phyloP scores from a whole-genome alignment of 129 eudicot genomes.

The Deinandra increscens region DNA sequence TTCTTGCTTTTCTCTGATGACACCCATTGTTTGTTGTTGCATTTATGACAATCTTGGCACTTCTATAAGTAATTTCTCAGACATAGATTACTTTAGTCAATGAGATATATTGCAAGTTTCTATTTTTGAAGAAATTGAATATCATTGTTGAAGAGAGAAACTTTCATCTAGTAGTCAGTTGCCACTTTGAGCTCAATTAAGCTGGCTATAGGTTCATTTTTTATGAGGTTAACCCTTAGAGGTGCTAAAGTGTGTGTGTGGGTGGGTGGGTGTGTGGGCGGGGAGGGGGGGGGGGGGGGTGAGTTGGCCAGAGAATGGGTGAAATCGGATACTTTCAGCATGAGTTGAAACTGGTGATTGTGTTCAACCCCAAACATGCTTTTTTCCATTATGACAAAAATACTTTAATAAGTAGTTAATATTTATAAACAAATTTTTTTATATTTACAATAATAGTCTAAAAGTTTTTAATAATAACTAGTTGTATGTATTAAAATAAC shows the following conservation, averaged over 20 bases:
- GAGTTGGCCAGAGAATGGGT: background rate
- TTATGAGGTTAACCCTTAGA: background rate
- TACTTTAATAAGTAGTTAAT: background rate
- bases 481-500: too few relatives aligned
- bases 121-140: background rate
- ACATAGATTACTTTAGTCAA: background rate
- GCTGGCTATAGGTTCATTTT: background rate
- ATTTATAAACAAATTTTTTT: too few relatives aligned
- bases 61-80: background rate
- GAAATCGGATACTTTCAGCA: conserved; percentile 1
- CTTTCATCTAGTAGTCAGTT: background rate
- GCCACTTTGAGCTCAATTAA: background rate
- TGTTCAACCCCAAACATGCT: background rate
- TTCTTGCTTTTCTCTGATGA: background rate
- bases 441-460: too few relatives aligned
- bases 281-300: too few relatives aligned
- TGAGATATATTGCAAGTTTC: background rate
- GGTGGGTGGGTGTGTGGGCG: too few relatives aligned
- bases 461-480: too few relatives aligned
- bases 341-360: background rate
- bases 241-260: background rate
- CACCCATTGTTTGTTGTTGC: background rate
- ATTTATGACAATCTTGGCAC: conserved; percentile 9
- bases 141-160: background rate
- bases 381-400: background rate